Base-by-base conservation (phyloP, 306 rosid species). In the Dalbergia cochinchinensis region DNA sequence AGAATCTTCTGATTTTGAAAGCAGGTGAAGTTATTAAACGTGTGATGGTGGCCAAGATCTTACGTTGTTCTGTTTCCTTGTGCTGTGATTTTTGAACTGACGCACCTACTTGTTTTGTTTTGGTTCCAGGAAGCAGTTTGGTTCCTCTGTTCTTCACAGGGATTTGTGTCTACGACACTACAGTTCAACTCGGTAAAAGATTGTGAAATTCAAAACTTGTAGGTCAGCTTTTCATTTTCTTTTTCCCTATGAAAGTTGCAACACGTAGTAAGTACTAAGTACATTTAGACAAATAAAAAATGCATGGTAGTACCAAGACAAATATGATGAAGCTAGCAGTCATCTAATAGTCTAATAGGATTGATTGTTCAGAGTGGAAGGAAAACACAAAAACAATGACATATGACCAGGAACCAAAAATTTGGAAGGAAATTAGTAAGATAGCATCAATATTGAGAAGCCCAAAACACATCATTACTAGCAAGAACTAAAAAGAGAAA, bases 1-100 rank as follows among this genome's bases (percentile, higher is more conserved):
- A 60, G 86, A 81, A 76, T 88, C 88, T 85, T 71, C 15, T n/a
- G 63, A 71, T 59, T 84, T 18, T 48, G 81, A 82, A 60, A 41
- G 51, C 55, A 8, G 22, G 16, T 20, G 12, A 63, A 11, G 45
- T 12, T 66, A 61, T 65, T 26, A 20, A 37, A 15, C 57, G 16
- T 50, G 13, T 55, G 22, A 53, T 11, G 39, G 44, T 44, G 19
- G 16, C 65, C 41, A 64, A 71, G 75, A 20, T 82, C 70, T 69
- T 69, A 10, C 34, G 63, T n/a, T 60, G 35, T 79, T 60, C 64
- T 64, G 65, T 64, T 65, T 74, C 71, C 79, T 76, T 45, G 57
- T 9, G 37, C 3, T 19, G 31, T 73, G 55, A 14, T 65, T 22
- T 77, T 59, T 55, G 59, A 69, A 61, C 79, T 78, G 83, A 71